Evolutionary conservation across 805 yeast species (phyloP), one percentile per base, ranked within the genome.

Genomic region (Candida maesae): DNA sequence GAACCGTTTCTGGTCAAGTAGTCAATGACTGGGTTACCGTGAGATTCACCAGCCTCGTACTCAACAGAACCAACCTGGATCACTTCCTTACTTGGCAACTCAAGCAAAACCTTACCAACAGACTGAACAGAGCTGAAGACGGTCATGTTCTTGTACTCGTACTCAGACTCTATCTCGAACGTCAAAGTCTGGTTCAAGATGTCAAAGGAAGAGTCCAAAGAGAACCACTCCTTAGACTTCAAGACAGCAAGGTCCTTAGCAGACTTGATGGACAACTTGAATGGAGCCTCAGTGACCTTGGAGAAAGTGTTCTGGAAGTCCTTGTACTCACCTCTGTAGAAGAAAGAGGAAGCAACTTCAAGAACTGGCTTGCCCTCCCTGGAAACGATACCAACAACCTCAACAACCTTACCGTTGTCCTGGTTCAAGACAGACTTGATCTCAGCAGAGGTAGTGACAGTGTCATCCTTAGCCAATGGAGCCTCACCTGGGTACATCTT

Each of bases 171-270:
- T 56, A 88, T 81, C 68, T 96, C 82, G 76, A 93, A 91, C 32
- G 88, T 86, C 62, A 93, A 74, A 35, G 84, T 79, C 71, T 89
- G 79, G 60, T 81, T 78, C 55, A 86, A 72, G 56, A 93, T 71
- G 48, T 86, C 89, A 52, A 79, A 68, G 35, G 74, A 78, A 45
- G 76, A 78, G 56, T 81, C 84, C 55, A 86, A 74, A 60, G 87
- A 88, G 79, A 95, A 91, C 99, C 99, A 93, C 69, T 93, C 98
- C 75, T 93, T 93, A 19, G 98, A 87, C 59, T 79, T 78, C 65
- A 93, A 76, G 44, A 93, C 88, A 37, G 99, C 96, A 55, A 89
- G 82, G 60, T 93, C 98, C 73, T 87, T 89, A 34, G 86, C 73
- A 36, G 91, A 67, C 47, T 73, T 72, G 60, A 93, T 71, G 27